Base-by-base conservation (phyloP, 2,329 filamentous ascomycete genomes). In the Cladophialophora bantiana region DNA sequence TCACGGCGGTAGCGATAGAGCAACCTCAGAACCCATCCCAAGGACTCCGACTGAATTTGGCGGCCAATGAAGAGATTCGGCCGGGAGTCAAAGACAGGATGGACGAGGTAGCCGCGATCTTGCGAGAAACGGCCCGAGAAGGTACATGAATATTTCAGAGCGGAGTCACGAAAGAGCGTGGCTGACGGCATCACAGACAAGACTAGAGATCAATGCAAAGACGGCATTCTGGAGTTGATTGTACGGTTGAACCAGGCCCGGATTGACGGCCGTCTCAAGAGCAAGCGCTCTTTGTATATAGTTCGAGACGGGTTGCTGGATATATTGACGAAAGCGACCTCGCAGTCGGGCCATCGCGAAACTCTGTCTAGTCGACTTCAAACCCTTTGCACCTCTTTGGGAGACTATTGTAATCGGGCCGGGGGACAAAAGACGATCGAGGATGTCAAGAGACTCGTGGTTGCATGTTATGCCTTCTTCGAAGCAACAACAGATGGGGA, bases 401-500 rank as follows among this genome's bases (percentile, higher is more conserved):
- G 12, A 42, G n/a, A n/a, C n/a, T 42, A 42, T 42, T 42, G 40
- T 42, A n/a, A n/a, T n/a, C 40, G 40, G 40, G 40, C 40, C n/a
- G 3, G 4, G 40, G 12, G 40, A n/a, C 40, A 2, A 12, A 12
- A n/a, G 40, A n/a, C 12, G 40, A 2, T 42, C 12, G 12, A 12
- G 10, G 40, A 42, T 42, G n/a, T n/a, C 40, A 42, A 42, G 40
- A 42, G n/a, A 42, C 40, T 42, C n/a, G 40, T 42, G 10, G n/a
- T 42, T 42, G 40, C 10, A 42, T 42, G 40, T n/a, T 42, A 42
- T n/a, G 40, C 2, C n/a, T 42, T 42, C 40, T 42, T 42, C 40
- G n/a, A n/a, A 42, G 40, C 40, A 4, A n/a, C 40, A 42, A 2
- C 40, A 42, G n/a, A 42, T 42, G 40, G 40, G 12, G 40, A 42